Conservation (phyloP, 176 grass and related monocot genomes). For the Sorghum bicolor region Sorghum_bicolor_NCBIv3 NC_012873.2:2452501-2453000, state of each 20-base stretch:
- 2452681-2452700: not conserved
- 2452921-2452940: constrained; percentile 35
- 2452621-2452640: not conserved
- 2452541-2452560: not conserved
- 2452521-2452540: not conserved
- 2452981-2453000: constrained; percentile 63
- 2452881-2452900: constrained; percentile 39
- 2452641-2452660: not conserved
- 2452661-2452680: not conserved
- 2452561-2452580: not conserved
- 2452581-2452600: not conserved
- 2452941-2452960: constrained; percentile 91
- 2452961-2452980: constrained; percentile 80
- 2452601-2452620: not conserved
- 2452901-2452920: constrained; percentile 34
- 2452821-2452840: not conserved
- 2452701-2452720: not conserved
- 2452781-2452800: not conserved
- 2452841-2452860: not conserved
- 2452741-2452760: not conserved
- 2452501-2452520: not conserved
- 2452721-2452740: not conserved
- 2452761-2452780: not conserved
- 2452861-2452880: constrained; percentile 42
- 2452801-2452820: not conserved